A percentile compares a stretch with the other conserved stretches of the same genome.
phyloP scores from a whole-genome alignment of 2,329 filamentous ascomycete genomes.

The Cryoendolithus antarcticus region DNA sequence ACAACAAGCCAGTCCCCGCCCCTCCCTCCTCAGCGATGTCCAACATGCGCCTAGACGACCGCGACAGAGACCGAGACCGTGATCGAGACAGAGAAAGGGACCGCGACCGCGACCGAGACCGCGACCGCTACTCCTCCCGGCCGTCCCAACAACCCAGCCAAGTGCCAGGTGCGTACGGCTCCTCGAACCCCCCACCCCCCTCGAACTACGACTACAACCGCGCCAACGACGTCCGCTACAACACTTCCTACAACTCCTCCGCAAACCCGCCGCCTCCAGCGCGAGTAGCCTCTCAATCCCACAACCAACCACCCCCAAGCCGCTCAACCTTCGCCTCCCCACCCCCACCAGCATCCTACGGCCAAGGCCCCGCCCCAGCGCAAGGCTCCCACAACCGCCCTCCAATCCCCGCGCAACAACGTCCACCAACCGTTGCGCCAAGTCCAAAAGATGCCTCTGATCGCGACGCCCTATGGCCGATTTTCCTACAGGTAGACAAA shows the following conservation, averaged over 20 bases:
- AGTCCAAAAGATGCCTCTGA: slow-evolving; percentile 48
- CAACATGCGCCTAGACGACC: slow-evolving; percentile 26
- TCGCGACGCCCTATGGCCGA: slow-evolving; percentile 59
- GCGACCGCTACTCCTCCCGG: slow-evolving; percentile 11
- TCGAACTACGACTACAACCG: slow-evolving; percentile 12
- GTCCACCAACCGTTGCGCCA: slow-evolving; percentile 35
- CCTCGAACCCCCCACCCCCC: slow-evolving; percentile 16
- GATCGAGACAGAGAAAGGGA: not conserved
- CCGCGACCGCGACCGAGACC: too few relatives aligned
- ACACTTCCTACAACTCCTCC: slow-evolving; percentile 20
- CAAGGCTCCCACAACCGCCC: slow-evolving; percentile 54
- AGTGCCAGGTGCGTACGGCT: slow-evolving; percentile 28
- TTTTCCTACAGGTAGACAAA: slow-evolving; percentile 88
- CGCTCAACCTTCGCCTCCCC: slow-evolving; percentile 27
- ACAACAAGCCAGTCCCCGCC: slow-evolving; percentile 31
- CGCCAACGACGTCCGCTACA: slow-evolving; percentile 6
- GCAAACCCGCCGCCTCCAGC: slow-evolving; percentile 11
- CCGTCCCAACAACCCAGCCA: slow-evolving; percentile 15
- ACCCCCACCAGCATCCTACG: slow-evolving; percentile 38
- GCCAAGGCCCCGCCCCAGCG: slow-evolving; percentile 39
- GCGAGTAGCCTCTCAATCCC: slow-evolving; percentile 6
- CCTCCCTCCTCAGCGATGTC: slow-evolving; percentile 23
- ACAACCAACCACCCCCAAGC: slow-evolving; percentile 15
- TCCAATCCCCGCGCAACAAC: slow-evolving; percentile 35
- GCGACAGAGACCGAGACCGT: slow-evolving; percentile 14